Percentiles rank a stretch among this genome's conserved stretches.
Conservation (phyloP, 2,329 filamentous ascomycete genomes). For the Fusarium bactridioides region DNA sequence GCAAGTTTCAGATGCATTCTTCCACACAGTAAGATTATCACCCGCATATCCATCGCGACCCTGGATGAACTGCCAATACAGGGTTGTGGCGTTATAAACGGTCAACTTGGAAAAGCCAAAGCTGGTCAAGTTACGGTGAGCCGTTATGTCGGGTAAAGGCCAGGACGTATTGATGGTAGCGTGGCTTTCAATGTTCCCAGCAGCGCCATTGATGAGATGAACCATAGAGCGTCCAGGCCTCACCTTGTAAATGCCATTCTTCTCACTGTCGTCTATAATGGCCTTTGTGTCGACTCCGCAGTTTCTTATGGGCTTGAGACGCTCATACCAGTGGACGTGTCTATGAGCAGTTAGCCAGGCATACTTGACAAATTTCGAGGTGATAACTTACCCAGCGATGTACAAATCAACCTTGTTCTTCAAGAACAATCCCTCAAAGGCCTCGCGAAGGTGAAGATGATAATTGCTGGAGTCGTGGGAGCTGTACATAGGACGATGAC, state of each 20-base stretch:
- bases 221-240: neutral
- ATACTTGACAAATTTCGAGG: rapidly evolving
- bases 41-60: neutral
- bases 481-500: neutral
- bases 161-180: rapidly evolving
- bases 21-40: neutral
- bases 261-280: no score
- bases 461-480: neutral
- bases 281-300: neutral
- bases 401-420: neutral
- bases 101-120: slow-evolving; percentile 6
- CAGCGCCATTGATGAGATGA: neutral
- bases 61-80: neutral
- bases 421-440: neutral
- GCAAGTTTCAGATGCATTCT: neutral
- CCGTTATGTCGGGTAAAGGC: neutral
- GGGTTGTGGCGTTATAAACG: neutral
- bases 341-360: neutral
- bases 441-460: neutral
- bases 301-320: neutral
- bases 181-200: neutral
- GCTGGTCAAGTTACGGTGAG: neutral
- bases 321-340: slow-evolving; percentile 5
- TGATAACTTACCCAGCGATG: neutral
- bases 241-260: neutral